Evolutionary conservation across 805 yeast species (phyloP), one percentile per base, ranked within the genome.

Genomic region (Candida orba): DNA sequence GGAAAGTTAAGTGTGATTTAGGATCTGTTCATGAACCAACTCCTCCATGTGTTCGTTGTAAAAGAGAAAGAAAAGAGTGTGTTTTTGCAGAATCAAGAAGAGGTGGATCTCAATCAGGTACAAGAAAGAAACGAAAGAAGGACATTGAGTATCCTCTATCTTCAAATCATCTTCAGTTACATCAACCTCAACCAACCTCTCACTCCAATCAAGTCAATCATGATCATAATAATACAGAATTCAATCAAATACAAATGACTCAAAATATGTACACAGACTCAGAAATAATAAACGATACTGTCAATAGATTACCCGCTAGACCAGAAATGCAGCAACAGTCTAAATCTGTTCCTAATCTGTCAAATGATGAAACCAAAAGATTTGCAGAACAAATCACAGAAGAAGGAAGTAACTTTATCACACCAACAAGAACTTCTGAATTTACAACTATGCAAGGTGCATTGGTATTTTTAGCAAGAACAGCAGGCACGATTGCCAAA

Each of bases 1-100:
- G 95, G 35, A 91, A 90, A 56, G 86, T 87, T 36, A 80, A 79
- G 55, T 90, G 98, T 66, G 95, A 88, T 58, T 65, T 90, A 51
- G 96, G 95, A 2, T 77, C 81, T 9, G 76, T 79, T 8, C 82
- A 79, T 40, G 72, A 73, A 47, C 95, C 95, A 0, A 79, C 77
- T 5, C 93, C 95, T 4, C 93, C 95, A 4, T 90, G 98, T 69
- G 81, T 78, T 3, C 66, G 97, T 40, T 90, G 98, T 56, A 72
- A 74, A 47, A 71, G 97, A 36, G 96, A 90, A 57, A 69, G 95
- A 14, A 77, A 76, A 51, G 88, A 82, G 52, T 90, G 98, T 63
- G 79, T 81, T 14, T 79, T 85, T 49, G 73, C 73, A n/a, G 79
- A 75, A 25, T 68, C 74, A 37, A 66, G 76, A 36, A 67, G 84